These are phyloP conservation scores for Thraustotheca clavata DNA, from an alignment of 352 stramenopile species.

Conservation along the genomic window DNA sequence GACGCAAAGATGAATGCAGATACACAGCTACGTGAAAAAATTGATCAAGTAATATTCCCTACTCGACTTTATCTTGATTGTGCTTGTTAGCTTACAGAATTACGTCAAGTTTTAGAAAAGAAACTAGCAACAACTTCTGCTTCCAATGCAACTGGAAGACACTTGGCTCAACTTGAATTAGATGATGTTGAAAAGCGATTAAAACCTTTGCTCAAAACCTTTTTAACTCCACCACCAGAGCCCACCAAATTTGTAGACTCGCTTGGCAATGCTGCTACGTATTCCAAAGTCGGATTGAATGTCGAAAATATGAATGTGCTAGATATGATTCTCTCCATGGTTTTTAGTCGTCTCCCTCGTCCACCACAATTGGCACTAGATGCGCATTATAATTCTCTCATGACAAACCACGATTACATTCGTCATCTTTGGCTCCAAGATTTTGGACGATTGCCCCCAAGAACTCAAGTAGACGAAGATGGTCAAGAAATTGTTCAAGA, in stretches of 20 bases:
- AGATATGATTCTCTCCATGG: slow-evolving; percentile 81
- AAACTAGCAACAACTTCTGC: slow-evolving; percentile 36
- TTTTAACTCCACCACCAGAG: slow-evolving; percentile 41
- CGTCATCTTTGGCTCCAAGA: slow-evolving; percentile 74
- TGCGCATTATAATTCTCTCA: slow-evolving; percentile 60
- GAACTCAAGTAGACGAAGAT: slow-evolving; percentile 28
- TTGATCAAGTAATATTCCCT: slow-evolving; percentile 22
- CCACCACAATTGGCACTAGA: slow-evolving; percentile 49
- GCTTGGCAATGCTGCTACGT: slow-evolving; percentile 25
- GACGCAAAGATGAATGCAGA: slow-evolving; percentile 35
- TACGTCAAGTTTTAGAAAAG: slow-evolving; percentile 59
- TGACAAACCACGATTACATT: slow-evolving; percentile 75
- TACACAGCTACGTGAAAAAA: slow-evolving; percentile 54
- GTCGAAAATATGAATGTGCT: slow-evolving; percentile 59
- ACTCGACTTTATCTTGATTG: background rate
- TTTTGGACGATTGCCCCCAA: slow-evolving; percentile 58
- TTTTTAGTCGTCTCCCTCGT: slow-evolving; percentile 71
- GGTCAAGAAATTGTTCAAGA: slow-evolving; percentile 1
- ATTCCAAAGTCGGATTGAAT: slow-evolving; percentile 23
- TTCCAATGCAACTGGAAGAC: slow-evolving; percentile 24
- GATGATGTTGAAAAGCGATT: slow-evolving; percentile 74
- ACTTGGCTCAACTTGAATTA: slow-evolving; percentile 63
- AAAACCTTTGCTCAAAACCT: slow-evolving; percentile 44
- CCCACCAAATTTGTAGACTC: slow-evolving; percentile 31
- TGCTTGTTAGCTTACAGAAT: slow-evolving; percentile 29